phyloP scores from a whole-genome alignment of 228 moss, liverwort and hornwort genomes.

The Sphagnum fallax region DNA sequence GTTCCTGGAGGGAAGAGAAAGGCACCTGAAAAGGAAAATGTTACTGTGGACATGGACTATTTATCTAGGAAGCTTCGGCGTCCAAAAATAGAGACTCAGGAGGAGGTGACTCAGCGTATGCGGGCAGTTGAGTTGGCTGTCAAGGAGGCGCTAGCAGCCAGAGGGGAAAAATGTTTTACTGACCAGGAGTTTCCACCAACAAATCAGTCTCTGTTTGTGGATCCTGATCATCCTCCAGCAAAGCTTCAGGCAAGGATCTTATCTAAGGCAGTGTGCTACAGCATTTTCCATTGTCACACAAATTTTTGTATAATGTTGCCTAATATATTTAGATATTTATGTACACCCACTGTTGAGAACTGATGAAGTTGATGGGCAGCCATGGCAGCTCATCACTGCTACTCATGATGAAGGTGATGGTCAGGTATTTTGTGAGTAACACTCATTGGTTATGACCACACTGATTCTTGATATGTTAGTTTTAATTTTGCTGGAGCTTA shows the following conservation, averaged over 20 bases:
- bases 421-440: no score
- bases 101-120: constrained; percentile 93
- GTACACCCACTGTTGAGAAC: no score
- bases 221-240: constrained; percentile 70
- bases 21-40: constrained; percentile 66
- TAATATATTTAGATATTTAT: no score
- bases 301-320: no score
- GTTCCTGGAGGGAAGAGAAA: constrained; percentile 81
- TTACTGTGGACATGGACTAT: constrained; percentile 84
- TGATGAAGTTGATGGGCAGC: no score
- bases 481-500: no score
- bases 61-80: constrained; percentile 78
- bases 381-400: no score
- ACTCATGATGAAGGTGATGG: no score
- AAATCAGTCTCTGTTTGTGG: constrained; percentile 81
- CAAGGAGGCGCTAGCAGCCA: constrained; percentile 85
- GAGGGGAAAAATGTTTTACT: constrained; percentile 86
- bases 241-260: constrained; percentile 67
- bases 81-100: constrained; percentile 88
- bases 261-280: no score
- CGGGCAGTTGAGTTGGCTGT: constrained; percentile 97
- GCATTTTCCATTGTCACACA: no score
- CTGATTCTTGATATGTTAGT: no score
- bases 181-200: constrained; percentile 98
- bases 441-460: no score